Percentiles rank a stretch among this genome's conserved stretches.
Evolutionary conservation across 1,284 basidiomycete genomes (phyloP).

Genomic region (Puccinia hordei): DNA sequence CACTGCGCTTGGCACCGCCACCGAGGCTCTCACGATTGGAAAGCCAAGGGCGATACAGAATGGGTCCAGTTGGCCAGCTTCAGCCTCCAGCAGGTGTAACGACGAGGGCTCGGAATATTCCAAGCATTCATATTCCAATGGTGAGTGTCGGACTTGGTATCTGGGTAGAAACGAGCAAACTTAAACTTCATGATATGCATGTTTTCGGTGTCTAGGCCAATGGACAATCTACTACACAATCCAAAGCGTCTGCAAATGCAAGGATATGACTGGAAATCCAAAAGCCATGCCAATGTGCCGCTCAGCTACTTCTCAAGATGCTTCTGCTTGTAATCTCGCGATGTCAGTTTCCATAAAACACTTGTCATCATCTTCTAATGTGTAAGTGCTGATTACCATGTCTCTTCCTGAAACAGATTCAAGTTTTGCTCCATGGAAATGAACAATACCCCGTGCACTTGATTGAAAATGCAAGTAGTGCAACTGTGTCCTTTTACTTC

Average conservation of each 20-base stretch:
- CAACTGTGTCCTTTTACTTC: too few relatives aligned
- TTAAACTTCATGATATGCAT: background rate
- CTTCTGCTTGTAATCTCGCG: conserved; percentile 19
- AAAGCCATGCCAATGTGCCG: conserved; percentile 7
- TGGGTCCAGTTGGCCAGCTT: background rate
- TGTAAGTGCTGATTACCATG: background rate
- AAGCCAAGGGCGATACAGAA: background rate
- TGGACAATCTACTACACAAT: conserved; percentile 18
- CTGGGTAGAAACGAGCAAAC: background rate
- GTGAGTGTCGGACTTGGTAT: background rate
- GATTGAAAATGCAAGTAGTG: background rate
- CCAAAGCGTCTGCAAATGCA: background rate
- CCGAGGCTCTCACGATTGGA: background rate
- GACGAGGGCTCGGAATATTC: background rate
- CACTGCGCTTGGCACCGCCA: conserved; percentile 6
- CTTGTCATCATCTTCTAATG: background rate
- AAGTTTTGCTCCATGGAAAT: conserved; percentile 19
- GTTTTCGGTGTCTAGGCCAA: background rate
- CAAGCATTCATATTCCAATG: conserved; percentile 2
- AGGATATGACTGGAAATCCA: background rate
- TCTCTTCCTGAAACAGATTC: background rate
- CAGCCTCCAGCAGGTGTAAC: background rate
- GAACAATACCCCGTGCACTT: background rate
- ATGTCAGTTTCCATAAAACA: background rate
- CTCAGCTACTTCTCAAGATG: conserved; percentile 15